Evolutionary conservation across 108 stramenopile genomes (phyloP), one percentile per base, ranked within the genome.

Genomic region (Skeletonema tropicum): DNA sequence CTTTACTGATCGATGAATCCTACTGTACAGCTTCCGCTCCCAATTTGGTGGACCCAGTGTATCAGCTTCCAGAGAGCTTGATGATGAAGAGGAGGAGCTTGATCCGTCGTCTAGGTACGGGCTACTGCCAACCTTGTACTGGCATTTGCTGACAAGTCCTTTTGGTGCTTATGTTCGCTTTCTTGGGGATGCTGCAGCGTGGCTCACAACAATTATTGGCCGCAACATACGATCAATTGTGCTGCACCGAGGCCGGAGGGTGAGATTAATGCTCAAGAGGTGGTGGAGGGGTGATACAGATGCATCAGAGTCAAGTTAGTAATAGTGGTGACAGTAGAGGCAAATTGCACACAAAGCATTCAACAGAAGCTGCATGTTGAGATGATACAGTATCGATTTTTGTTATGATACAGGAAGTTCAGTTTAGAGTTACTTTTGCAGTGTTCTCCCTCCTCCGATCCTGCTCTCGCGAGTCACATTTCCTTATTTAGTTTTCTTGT

Each of bases 71-170:
- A 55, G 23, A 25, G 52, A 55, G 52, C 15, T 23, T 55, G 52
- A 23, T 49, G 7, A 7, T 11, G 52, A 55, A 8, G 23, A 55
- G 2, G 52, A 55, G 4, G 41, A 65, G 8, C 33, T 39, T 6
- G 26, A 65, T 19, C 36, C 36, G 13, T 42, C 36, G 13, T 65
- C 39, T 8, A 33, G 60, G 32, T 70, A 62, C 14, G 64, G 35
- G 6, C 41, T 65, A 12, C 35, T 66, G 64, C 58, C 66, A 3
- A 80, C 79, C 13, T 42, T 80, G 32, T 80, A 80, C 26, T 80
- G 74, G 62, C 79, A 80, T 45, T 59, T 80, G 15, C 55, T 80
- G 11, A 75, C 72, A 3, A 65, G 73, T 1, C 68, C 79, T 19
- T 26, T 68, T 0, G 79, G 79, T 11, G 58, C 66, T 7, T 45